Conservation (phyloP, 1,139 yeast genomes). For the Groenewaldozyma auringiensis region DNA sequence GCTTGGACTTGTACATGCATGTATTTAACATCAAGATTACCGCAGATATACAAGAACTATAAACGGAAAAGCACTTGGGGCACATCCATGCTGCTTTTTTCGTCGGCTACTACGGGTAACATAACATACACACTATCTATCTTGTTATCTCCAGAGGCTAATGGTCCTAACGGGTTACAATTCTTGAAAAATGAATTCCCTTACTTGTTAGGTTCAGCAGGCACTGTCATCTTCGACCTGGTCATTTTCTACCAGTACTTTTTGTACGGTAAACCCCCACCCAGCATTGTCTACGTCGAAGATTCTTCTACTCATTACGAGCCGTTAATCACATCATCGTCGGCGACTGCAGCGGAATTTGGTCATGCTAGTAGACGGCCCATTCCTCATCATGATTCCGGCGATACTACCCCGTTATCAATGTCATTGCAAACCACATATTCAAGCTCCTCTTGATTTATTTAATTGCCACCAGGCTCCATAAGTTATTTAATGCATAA, state of each 20-base stretch:
- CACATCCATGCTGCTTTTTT: conserved; percentile 67
- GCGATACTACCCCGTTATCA: conserved; percentile 16
- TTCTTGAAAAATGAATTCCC: conserved; percentile 71
- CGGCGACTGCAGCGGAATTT: background rate
- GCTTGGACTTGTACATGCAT: conserved; percentile 81
- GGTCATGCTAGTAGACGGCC: background rate
- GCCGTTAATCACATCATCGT: background rate
- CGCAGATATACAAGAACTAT: conserved; percentile 75
- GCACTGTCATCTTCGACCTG: conserved; percentile 73
- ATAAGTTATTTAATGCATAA: background rate
- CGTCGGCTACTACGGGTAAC: conserved; percentile 74
- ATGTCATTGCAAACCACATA: conserved; percentile 16
- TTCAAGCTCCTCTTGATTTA: background rate
- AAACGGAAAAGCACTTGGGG: conserved; percentile 76
- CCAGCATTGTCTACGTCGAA: background rate
- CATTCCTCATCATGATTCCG: conserved; percentile 5
- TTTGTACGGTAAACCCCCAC: conserved; percentile 26
- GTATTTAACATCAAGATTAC: conserved; percentile 73
- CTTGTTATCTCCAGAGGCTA: conserved; percentile 38
- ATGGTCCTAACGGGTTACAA: conserved; percentile 32
- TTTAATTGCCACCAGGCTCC: too few relatives aligned
- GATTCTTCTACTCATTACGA: background rate
- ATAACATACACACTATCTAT: conserved; percentile 73
- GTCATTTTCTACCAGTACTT: conserved; percentile 61
- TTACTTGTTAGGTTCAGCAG: conserved; percentile 76